Base-by-base conservation (phyloP, 352 stramenopile species). In the Pythium aristosporum region DNA sequence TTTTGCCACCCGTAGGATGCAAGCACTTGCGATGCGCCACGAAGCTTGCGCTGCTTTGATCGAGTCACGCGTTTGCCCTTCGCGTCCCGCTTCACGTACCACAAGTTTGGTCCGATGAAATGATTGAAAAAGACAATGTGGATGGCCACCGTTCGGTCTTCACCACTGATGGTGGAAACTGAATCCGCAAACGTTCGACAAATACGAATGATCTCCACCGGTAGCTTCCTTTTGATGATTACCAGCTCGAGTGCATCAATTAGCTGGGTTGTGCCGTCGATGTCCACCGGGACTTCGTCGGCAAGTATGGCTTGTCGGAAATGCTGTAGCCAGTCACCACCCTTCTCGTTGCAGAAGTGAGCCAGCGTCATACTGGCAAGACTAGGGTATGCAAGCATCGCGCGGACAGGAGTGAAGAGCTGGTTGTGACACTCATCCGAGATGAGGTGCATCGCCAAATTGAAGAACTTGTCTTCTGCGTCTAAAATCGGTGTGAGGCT, bases 61-160 rank as follows among this genome's bases (percentile, higher is more conserved):
- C 21, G 28, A 56, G 16, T 30, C 13, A 59, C 23, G 2, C 39
- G 36, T 7, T 16, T 61, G 21, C 41, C 39, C 16, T 18, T 16
- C 16, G 28, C 15, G 43, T 63, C 42, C 16, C 10, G 20, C 42
- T 41, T 56, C 10, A 67, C 51, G 41, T 80, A 81, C 18, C 73
- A 42, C 34, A 92, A 30, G 12, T 68, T 71, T 34, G 80, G 78
- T 7, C 69, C 78, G 13, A 93, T 48, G 57, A 89, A 89, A 49
- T 93, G 80, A 43, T 85, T 81, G 63, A 89, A 91, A 21, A 93
- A 88, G n/a, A 91, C 71, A 3, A 90, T 57, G 63, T 91, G 85
- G n/a, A 85, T 60, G 21, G 43, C 55, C 23, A 39, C 41, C 5
- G n/a, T 32, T 39, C 4, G 18, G 16, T 57, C 50, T 15, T 11